A percentile compares a stretch with the other conserved stretches of the same genome.
Conservation (phyloP, 2,329 filamentous ascomycete genomes). For the Fusarium sp. region DNA sequence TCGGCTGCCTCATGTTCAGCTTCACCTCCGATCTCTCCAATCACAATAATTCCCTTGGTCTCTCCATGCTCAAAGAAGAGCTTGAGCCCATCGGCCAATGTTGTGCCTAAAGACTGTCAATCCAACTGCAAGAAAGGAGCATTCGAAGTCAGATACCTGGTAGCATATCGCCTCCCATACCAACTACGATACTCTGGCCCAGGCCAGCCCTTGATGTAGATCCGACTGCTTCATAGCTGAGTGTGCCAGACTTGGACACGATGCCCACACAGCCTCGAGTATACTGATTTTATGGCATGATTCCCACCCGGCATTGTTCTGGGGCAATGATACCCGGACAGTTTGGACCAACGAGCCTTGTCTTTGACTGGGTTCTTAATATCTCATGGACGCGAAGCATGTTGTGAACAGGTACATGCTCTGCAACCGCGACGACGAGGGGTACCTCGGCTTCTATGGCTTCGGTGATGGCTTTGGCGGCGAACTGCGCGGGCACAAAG, state of each 20-base stretch:
- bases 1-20: conserved; percentile 78
- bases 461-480: conserved; percentile 75
- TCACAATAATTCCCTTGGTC: conserved; percentile 76
- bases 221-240: conserved; percentile 83
- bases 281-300: conserved; percentile 56
- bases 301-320: conserved; percentile 66
- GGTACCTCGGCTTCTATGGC: conserved; percentile 82
- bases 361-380: conserved; percentile 75
- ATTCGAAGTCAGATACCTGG: conserved; percentile 58
- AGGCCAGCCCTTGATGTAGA: conserved; percentile 78
- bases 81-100: conserved; percentile 75
- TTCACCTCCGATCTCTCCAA: conserved; percentile 77
- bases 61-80: conserved; percentile 75
- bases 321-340: conserved; percentile 83
- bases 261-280: conserved; percentile 75
- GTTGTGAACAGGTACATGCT: conserved; percentile 83
- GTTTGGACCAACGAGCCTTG: conserved; percentile 81
- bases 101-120: conserved; percentile 57
- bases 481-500: conserved; percentile 76
- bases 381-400: conserved; percentile 77
- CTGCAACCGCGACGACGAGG: conserved; percentile 80
- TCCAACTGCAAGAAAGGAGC: fast-evolving
- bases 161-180: conserved; percentile 80
- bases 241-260: conserved; percentile 81
- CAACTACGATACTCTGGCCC: conserved; percentile 80